phyloP scores from a whole-genome alignment of 805 yeast genomes.

The Lachancea nothofagi region DNA sequence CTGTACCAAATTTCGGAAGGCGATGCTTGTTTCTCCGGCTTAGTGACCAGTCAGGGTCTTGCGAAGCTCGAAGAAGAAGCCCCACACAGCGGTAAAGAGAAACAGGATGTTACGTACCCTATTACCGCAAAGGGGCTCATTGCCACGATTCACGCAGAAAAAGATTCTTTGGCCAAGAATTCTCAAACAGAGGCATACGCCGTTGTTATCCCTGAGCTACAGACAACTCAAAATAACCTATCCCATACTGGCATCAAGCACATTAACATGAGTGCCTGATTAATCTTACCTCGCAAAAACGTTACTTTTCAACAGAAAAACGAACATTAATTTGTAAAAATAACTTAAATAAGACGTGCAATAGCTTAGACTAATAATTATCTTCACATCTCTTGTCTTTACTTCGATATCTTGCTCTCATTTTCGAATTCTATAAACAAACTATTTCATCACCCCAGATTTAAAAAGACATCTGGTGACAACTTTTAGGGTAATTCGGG shows the following conservation, averaged over 20 bases:
- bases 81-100: constrained; percentile 1
- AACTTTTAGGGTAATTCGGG: too few species aligned
- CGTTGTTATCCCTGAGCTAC: constrained; percentile 59
- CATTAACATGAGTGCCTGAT: constrained; percentile 8
- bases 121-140: constrained; percentile 52
- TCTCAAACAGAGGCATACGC: constrained; percentile 62
- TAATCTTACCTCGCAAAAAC: background rate
- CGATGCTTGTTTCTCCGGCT: constrained; percentile 24
- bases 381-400: too few species aligned
- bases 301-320: background rate
- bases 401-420: background rate
- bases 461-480: too few species aligned
- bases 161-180: constrained; percentile 41
- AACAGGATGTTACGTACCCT: constrained; percentile 44
- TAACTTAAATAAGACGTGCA: too few species aligned
- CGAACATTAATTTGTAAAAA: too few species aligned
- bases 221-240: constrained; percentile 24
- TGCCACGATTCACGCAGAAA: constrained; percentile 70
- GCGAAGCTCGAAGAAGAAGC: constrained; percentile 11
- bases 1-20: constrained; percentile 13
- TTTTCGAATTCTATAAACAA: too few species aligned
- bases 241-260: constrained; percentile 30
- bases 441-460: too few species aligned
- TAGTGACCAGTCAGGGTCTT: constrained; percentile 19
- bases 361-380: too few species aligned